A percentile compares a stretch with the other conserved stretches of the same genome.
Conservation (phyloP, 2,329 filamentous ascomycete genomes). For the Akanthomyces uredinophilus region DNA sequence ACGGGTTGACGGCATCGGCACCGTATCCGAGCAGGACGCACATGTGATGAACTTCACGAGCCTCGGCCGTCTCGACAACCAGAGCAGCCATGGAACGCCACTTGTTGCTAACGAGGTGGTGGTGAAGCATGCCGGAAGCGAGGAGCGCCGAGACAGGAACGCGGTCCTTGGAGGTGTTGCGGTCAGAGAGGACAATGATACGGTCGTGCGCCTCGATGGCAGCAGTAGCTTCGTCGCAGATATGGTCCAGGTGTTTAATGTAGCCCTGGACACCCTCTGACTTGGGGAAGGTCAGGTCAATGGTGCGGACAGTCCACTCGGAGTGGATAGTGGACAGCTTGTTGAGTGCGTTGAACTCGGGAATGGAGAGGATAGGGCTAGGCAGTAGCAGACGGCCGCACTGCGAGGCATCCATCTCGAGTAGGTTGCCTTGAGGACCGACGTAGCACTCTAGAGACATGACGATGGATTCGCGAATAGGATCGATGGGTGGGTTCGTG, state of each 20-base stretch:
- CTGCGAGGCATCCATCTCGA: slow-evolving; percentile 89
- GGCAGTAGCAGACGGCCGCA: slow-evolving; percentile 81
- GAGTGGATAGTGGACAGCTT: slow-evolving; percentile 68
- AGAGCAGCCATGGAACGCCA: slow-evolving; percentile 87
- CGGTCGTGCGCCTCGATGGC: slow-evolving; percentile 80
- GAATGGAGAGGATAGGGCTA: slow-evolving; percentile 82
- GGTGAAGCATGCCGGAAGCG: slow-evolving; percentile 89
- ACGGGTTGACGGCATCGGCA: slow-evolving; percentile 90
- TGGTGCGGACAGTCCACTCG: slow-evolving; percentile 81
- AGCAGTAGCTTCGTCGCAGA: slow-evolving; percentile 78
- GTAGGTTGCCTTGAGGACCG: slow-evolving; percentile 87
- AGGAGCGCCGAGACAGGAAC: slow-evolving; percentile 81
- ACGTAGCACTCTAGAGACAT: slow-evolving; percentile 98
- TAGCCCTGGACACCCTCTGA: slow-evolving; percentile 77
- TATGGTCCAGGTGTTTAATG: slow-evolving; percentile 77
- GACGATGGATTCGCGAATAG: slow-evolving; percentile 93
- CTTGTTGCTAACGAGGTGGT: slow-evolving; percentile 91
- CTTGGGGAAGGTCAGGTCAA: slow-evolving; percentile 93
- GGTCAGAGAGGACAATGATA: slow-evolving; percentile 84
- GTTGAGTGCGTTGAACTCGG: slow-evolving; percentile 83
- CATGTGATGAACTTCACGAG: slow-evolving; percentile 97
- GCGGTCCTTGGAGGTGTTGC: slow-evolving; percentile 74
- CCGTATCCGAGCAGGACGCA: slow-evolving; percentile 96
- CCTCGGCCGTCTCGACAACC: slow-evolving; percentile 87
- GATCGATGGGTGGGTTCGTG: slow-evolving; percentile 95